Conservation (phyloP, 202 grass and related monocot species). For the Carex arenaria region DNA sequence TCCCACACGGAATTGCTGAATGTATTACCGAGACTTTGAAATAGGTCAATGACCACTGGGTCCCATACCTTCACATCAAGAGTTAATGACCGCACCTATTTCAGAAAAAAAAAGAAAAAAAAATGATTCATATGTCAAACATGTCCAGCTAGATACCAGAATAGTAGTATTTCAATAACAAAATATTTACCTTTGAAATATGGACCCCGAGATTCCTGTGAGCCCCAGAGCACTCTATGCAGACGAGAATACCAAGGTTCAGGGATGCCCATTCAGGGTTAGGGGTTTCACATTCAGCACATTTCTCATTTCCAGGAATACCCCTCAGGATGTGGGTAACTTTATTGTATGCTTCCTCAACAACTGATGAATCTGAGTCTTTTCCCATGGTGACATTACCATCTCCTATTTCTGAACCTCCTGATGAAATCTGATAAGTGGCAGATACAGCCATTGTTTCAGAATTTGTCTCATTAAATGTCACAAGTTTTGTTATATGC, state of each 20-base stretch:
- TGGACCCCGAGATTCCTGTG: constrained; percentile 98
- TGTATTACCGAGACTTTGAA: constrained; percentile 88
- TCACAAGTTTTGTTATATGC: not conserved
- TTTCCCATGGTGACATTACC: constrained; percentile 36
- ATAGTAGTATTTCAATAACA: not conserved
- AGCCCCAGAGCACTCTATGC: constrained; percentile 97
- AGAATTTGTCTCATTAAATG: not conserved
- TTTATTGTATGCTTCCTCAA: constrained; percentile 14
- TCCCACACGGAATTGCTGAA: constrained; percentile 94
- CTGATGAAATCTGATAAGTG: constrained; percentile 8
- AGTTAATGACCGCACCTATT: constrained; percentile 86
- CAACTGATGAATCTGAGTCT: not conserved
- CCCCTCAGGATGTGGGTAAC: constrained; percentile 45
- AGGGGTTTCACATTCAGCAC: constrained; percentile 79
- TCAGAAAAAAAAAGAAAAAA: not conserved
- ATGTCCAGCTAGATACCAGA: not conserved
- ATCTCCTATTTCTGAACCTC: constrained; percentile 6
- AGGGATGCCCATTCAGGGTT: constrained; percentile 97
- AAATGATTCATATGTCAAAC: not conserved
- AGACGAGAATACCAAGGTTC: constrained; percentile 91
- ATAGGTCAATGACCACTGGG: constrained; percentile 89
- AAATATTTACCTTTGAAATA: constrained; percentile 84
- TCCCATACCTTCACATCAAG: constrained; percentile 99
- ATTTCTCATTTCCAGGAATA: constrained; percentile 70
- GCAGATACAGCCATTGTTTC: not conserved